phyloP scores from a whole-genome alignment of 441 rosid genomes.

The Breynia disticha region DNA sequence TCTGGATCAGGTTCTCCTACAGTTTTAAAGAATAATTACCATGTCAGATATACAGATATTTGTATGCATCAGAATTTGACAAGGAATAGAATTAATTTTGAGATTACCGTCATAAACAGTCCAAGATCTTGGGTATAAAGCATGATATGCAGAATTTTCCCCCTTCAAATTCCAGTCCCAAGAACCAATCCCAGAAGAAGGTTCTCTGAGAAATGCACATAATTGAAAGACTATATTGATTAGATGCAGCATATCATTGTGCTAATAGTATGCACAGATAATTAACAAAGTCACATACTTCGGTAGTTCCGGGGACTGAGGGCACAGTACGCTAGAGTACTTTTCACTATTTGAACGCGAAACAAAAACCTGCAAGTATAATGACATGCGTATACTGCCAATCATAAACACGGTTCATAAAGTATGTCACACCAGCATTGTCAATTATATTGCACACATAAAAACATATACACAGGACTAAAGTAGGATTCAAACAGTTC shows the following conservation, averaged over 20 bases:
- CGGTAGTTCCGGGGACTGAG: slow-evolving; percentile 35
- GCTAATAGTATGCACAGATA: background rate
- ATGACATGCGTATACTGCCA: background rate
- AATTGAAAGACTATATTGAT: slow-evolving; percentile 11
- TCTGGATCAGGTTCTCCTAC: slow-evolving; percentile 93
- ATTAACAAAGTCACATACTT: slow-evolving; percentile 36
- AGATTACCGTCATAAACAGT: slow-evolving; percentile 79
- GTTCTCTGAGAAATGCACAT: slow-evolving; percentile 37
- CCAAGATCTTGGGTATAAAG: slow-evolving; percentile 92
- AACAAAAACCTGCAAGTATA: slow-evolving; percentile 52
- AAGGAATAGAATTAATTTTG: background rate
- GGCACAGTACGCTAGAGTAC: slow-evolving; percentile 70
- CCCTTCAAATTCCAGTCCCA: slow-evolving; percentile 96
- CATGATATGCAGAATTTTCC: slow-evolving; percentile 74
- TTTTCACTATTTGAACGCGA: slow-evolving; percentile 59
- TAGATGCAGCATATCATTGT: background rate
- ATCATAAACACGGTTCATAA: too few relatives aligned
- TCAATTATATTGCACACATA: too few relatives aligned
- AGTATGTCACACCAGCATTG: too few relatives aligned
- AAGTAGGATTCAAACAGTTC: too few relatives aligned
- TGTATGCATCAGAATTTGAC: background rate
- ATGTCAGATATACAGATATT: slow-evolving; percentile 1
- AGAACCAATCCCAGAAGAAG: slow-evolving; percentile 56
- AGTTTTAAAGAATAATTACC: slow-evolving; percentile 11
- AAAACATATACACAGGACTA: too few relatives aligned